A percentile compares a stretch with the other conserved stretches of the same genome.
These are phyloP conservation scores for Saccharomycopsis vini DNA, from an alignment of 805 yeast species.

Conservation along the genomic window DNA sequence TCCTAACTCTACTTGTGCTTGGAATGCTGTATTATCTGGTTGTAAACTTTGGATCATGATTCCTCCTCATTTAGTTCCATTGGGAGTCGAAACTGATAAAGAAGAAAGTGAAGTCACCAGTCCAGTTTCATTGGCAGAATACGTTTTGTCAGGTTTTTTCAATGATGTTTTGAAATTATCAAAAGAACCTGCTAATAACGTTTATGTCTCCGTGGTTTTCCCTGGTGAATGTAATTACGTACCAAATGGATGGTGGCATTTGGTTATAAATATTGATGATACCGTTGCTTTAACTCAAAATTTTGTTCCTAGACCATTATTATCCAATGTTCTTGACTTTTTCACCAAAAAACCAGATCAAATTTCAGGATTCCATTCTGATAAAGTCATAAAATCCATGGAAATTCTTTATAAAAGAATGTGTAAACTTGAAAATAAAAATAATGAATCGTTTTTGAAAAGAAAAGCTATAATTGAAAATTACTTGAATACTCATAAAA, in stretches of 20 bases:
- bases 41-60: constrained; percentile 82
- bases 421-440: background rate
- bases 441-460: background rate
- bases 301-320: constrained; percentile 62
- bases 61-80: constrained; percentile 69
- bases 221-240: constrained; percentile 83
- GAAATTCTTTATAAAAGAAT: background rate
- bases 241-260: constrained; percentile 98
- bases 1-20: constrained; percentile 84
- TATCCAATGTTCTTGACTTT: constrained; percentile 57
- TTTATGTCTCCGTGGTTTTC: constrained; percentile 64
- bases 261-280: constrained; percentile 77
- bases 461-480: constrained; percentile 3
- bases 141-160: constrained; percentile 79
- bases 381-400: constrained; percentile 32
- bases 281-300: constrained; percentile 85
- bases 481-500: constrained; percentile 1
- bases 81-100: constrained; percentile 72
- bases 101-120: constrained; percentile 84
- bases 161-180: constrained; percentile 50
- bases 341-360: constrained; percentile 60
- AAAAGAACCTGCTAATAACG: constrained; percentile 22
- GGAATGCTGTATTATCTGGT: constrained; percentile 77
- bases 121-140: constrained; percentile 88
- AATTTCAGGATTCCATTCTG: constrained; percentile 69